A percentile compares a stretch with the other conserved stretches of the same genome.
Evolutionary conservation across 2,329 filamentous ascomycete species (phyloP).

Genomic region (Phyllosticta paracitricarpa): DNA sequence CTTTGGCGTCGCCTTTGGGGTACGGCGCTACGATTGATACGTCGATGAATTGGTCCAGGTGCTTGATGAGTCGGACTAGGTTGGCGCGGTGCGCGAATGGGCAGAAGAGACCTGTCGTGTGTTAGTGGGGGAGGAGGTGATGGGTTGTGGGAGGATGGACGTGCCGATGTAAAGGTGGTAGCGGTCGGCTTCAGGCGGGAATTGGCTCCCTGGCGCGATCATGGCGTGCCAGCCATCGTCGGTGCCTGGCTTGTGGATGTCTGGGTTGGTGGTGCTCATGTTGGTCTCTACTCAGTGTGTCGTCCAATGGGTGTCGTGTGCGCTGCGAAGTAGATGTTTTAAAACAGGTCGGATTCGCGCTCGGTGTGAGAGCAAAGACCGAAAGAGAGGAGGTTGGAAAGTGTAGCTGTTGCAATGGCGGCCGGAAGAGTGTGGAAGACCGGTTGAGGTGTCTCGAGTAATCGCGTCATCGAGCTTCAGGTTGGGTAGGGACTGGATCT

Average conservation of each 20-base stretch:
- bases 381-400: too few relatives aligned
- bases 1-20: slow-evolving; percentile 53
- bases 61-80: slow-evolving; percentile 48
- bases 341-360: not conserved
- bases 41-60: slow-evolving; percentile 44
- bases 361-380: not conserved
- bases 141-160: not conserved
- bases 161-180: slow-evolving; percentile 47
- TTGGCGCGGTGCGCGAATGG: slow-evolving; percentile 55
- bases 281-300: not conserved
- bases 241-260: slow-evolving; percentile 27
- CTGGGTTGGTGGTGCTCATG: slow-evolving; percentile 2
- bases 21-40: slow-evolving; percentile 54
- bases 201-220: slow-evolving; percentile 37
- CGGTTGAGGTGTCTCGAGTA: too few relatives aligned
- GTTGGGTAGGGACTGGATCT: too few relatives aligned
- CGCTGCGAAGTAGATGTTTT: not conserved
- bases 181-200: slow-evolving; percentile 40
- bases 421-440: too few relatives aligned
- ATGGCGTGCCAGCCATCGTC: slow-evolving; percentile 44
- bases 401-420: too few relatives aligned
- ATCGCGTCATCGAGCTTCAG: too few relatives aligned
- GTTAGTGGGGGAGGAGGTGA: not conserved
- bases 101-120: slow-evolving; percentile 49
- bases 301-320: not conserved